Conservation (phyloP, 2,329 filamentous ascomycete genomes). For the Chlorencoelia australis region DNA sequence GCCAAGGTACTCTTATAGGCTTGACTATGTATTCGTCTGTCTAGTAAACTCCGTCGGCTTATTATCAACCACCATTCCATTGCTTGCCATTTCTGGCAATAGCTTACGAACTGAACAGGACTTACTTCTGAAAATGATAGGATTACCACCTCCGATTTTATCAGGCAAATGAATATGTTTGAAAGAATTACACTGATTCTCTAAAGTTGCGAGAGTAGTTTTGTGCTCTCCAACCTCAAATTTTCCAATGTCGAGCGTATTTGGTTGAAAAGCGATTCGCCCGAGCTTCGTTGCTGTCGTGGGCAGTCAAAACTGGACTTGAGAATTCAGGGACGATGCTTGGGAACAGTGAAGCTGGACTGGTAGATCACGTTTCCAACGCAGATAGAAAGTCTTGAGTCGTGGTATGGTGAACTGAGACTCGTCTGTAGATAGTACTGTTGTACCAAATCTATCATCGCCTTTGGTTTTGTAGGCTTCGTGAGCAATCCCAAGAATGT, state of each 20-base stretch:
- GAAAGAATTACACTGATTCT: slow-evolving; percentile 25
- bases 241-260: slow-evolving; percentile 14
- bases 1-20: slow-evolving; percentile 13
- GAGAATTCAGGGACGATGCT: slow-evolving; percentile 11
- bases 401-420: slow-evolving; percentile 25
- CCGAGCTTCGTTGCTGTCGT: slow-evolving; percentile 11
- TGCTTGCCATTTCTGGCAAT: background rate
- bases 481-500: slow-evolving; percentile 26
- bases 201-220: slow-evolving; percentile 20
- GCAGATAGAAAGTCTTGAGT: slow-evolving; percentile 23
- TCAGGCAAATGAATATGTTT: slow-evolving; percentile 21
- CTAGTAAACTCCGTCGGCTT: slow-evolving; percentile 17
- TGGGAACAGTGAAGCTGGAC: slow-evolving; percentile 7
- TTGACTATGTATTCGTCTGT: slow-evolving; percentile 16
- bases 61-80: too few relatives aligned
- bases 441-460: slow-evolving; percentile 23
- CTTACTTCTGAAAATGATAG: slow-evolving; percentile 20
- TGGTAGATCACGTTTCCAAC: slow-evolving; percentile 23
- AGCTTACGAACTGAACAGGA: background rate
- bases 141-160: slow-evolving; percentile 16
- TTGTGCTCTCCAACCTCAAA: slow-evolving; percentile 10
- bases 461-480: slow-evolving; percentile 25
- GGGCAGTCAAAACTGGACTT: slow-evolving; percentile 18
- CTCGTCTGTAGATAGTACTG: slow-evolving; percentile 27
- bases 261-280: slow-evolving; percentile 21